Conservation (phyloP, 768 basidiomycete genomes). For the Pisolithus microcarpus region DNA sequence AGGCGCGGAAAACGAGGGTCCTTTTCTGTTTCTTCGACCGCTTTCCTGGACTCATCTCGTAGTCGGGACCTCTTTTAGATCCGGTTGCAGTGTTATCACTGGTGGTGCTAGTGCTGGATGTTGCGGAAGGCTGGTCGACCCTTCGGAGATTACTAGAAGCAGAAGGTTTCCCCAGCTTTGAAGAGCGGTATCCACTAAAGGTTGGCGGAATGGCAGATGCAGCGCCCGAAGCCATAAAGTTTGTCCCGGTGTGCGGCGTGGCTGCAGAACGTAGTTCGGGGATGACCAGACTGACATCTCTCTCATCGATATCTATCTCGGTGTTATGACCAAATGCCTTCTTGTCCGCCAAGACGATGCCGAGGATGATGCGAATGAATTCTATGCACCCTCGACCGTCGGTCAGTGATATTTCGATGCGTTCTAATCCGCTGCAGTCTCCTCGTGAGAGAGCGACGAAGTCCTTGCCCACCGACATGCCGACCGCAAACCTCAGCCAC, state of each 20-base stretch:
- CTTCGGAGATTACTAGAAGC: not conserved
- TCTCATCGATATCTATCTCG: not conserved
- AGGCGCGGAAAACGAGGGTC: not conserved
- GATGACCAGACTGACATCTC: not conserved
- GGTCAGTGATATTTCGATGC: not conserved
- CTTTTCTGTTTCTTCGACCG: not conserved
- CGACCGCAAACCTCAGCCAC: not conserved
- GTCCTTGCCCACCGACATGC: not conserved
- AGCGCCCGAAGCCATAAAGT: too few relatives aligned
- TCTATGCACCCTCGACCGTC: not conserved
- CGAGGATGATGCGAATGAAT: constrained; percentile 2
- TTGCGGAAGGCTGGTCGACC: not conserved
- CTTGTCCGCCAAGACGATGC: not conserved
- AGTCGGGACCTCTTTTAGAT: constrained; percentile 2
- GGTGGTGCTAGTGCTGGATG: not conserved
- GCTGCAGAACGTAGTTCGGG: not conserved
- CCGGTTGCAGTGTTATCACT: not conserved
- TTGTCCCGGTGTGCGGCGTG: not conserved
- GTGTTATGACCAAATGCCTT: constrained; percentile 4
- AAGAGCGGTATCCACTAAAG: not conserved
- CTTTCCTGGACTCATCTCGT: not conserved
- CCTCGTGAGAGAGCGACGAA: not conserved
- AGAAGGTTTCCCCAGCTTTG: not conserved
- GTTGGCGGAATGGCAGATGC: not conserved
- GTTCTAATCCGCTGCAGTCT: constrained; percentile 2